Evolutionary conservation across 129 eudicot species (phyloP).

Genomic region (Saussurea involucrata): DNA sequence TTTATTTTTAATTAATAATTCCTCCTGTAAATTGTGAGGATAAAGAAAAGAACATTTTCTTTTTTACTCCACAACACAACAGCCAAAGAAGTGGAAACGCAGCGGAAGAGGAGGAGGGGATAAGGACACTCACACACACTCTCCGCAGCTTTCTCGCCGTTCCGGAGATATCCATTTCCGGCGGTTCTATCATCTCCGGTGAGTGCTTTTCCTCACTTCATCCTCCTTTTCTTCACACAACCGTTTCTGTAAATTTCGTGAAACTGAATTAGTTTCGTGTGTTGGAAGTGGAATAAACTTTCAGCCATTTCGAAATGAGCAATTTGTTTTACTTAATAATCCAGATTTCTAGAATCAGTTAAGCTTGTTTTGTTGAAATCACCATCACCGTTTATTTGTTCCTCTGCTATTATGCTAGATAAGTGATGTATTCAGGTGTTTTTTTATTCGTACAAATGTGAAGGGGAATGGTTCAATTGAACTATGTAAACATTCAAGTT

Average conservation of each 20-base stretch:
- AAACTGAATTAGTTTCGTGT: neutral
- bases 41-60: too few species aligned
- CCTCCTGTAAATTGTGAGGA: too few species aligned
- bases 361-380: neutral
- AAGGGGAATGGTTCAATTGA: too few species aligned
- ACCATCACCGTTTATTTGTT: too few species aligned
- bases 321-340: neutral
- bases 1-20: too few species aligned
- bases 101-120: conserved; percentile 15
- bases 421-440: too few species aligned
- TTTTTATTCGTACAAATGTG: too few species aligned
- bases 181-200: conserved; percentile 20
- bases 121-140: neutral
- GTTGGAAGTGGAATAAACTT: neutral
- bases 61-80: neutral
- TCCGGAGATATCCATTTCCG: conserved; percentile 15
- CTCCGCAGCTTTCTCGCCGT: conserved; percentile 3
- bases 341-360: too few species aligned
- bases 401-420: too few species aligned
- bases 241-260: neutral
- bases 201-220: neutral
- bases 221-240: neutral
- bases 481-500: neutral
- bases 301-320: neutral
- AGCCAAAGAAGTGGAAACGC: conserved; percentile 15